Base-by-base conservation (phyloP, 306 rosid species). In the Glycyrrhiza uralensis region DNA sequence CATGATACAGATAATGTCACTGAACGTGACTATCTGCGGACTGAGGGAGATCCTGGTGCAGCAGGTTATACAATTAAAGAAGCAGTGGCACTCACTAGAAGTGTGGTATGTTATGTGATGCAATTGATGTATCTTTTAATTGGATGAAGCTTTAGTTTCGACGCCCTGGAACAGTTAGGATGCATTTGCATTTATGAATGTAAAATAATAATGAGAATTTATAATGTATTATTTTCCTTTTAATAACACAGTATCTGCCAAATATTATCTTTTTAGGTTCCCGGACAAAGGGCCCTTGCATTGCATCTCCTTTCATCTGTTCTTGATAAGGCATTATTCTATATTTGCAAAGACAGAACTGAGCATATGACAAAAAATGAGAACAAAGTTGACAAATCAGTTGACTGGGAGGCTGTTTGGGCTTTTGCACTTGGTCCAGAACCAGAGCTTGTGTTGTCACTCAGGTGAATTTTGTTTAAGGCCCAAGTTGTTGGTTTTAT, bases 401-500 rank as follows among this genome's bases (percentile, higher is more conserved):
- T 71, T 67, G 97, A 91, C 79, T 89, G 94, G 96, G 90, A 85
- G 69, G 97, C 99, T 63, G 56, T 94, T 72, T 94, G 99, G 99
- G 94, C 97, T 66, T 94, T 78, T 77, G 85, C 87, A 60, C 91
- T 94, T 52, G 99, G 99, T 66, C 97, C 99, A 50, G 95, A 94
- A 84, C 96, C 99, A 66, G 97, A 94, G 82, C 99, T 94, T 3
- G 82, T 82, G 59, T 86, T 91, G 74, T 80, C 99, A 30, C 87
- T 94, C 5, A 91, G 99, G 99, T 94, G 50, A 78, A 30, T 72
- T 46, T 67, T 58, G 41, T 28, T 62, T 66, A 67, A 79, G 24
- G 54, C 62, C 30, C 52, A 7, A 57, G 39, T 42, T 81, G 47
- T 54, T 83, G 56, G 75, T 57, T 64, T 74, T 30, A 46, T 70